Percentiles rank a stretch among this genome's conserved stretches.
phyloP scores from a whole-genome alignment of 306 rosid species.

The Potentilla sterilis region DNA sequence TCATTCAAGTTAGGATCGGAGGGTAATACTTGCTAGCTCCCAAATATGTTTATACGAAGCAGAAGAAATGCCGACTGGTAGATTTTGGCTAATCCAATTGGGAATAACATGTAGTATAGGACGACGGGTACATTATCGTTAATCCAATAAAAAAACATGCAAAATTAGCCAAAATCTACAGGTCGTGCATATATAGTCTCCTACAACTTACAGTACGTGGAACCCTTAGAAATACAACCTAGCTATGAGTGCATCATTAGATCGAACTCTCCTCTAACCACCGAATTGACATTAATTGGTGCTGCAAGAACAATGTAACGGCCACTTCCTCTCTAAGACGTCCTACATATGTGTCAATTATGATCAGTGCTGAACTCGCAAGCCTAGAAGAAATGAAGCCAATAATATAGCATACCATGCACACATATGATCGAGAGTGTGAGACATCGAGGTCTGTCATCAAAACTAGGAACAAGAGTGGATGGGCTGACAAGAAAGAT shows the following conservation, averaged over 20 bases:
- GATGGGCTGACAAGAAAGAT: constrained; percentile 22
- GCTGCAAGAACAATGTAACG: background rate
- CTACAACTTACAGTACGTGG: background rate
- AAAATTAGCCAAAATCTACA: background rate
- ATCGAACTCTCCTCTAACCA: background rate
- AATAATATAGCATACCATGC: background rate
- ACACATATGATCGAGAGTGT: constrained; percentile 2
- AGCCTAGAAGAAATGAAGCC: background rate
- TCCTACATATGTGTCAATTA: background rate
- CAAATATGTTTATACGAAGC: too few species aligned
- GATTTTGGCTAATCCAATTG: background rate
- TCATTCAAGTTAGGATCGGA: background rate
- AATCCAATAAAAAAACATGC: too few species aligned
- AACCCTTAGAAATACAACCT: background rate
- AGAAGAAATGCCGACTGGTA: background rate
- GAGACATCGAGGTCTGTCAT: background rate
- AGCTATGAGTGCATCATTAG: background rate
- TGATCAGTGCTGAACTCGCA: background rate
- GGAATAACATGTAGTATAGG: background rate
- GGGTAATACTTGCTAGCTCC: background rate
- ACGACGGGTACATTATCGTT: too few species aligned
- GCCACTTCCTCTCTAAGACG: background rate
- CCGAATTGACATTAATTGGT: background rate
- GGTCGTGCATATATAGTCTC: background rate
- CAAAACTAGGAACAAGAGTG: constrained; percentile 15